A percentile compares a stretch with the other conserved stretches of the same genome.
phyloP scores from a whole-genome alignment of 768 basidiomycete genomes.

The Boletus sensibilis region DNA sequence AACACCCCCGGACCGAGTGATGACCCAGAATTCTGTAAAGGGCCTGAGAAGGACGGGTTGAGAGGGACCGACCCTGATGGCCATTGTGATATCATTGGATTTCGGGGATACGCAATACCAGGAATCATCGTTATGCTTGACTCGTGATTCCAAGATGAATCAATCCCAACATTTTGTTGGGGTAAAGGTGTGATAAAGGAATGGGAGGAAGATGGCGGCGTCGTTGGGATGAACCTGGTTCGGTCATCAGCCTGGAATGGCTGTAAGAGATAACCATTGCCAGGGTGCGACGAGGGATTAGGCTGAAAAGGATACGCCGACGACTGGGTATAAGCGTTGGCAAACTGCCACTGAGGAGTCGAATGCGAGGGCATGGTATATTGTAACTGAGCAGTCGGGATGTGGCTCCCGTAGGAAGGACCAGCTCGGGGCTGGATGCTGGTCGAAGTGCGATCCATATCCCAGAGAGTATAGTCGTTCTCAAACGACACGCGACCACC shows the following conservation, averaged over 20 bases:
- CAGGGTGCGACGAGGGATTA: neutral
- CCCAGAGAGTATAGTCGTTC: neutral
- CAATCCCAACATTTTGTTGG: conserved; percentile 1
- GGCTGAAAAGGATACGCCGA: neutral
- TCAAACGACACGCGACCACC: neutral
- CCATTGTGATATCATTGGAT: conserved; percentile 6
- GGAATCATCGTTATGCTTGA: neutral
- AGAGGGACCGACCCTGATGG: neutral
- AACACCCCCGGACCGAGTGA: neutral
- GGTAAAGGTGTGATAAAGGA: neutral
- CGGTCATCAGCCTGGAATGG: conserved; percentile 5
- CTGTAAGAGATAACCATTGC: neutral
- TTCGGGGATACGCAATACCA: neutral
- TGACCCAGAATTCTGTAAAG: neutral
- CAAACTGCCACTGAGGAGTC: conserved; percentile 8
- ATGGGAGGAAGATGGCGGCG: neutral
- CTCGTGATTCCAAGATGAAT: conserved; percentile 3
- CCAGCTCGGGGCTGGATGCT: neutral
- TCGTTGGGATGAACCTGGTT: neutral
- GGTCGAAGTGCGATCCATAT: neutral
- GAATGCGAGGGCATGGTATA: neutral
- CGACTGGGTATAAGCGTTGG: conserved; percentile 1
- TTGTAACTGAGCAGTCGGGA: conserved; percentile 2
- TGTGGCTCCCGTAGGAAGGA: neutral
- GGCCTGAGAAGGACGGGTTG: neutral